Conservation (phyloP, 176 grass and related monocot species). For the Tuctoria greenei region DNA sequence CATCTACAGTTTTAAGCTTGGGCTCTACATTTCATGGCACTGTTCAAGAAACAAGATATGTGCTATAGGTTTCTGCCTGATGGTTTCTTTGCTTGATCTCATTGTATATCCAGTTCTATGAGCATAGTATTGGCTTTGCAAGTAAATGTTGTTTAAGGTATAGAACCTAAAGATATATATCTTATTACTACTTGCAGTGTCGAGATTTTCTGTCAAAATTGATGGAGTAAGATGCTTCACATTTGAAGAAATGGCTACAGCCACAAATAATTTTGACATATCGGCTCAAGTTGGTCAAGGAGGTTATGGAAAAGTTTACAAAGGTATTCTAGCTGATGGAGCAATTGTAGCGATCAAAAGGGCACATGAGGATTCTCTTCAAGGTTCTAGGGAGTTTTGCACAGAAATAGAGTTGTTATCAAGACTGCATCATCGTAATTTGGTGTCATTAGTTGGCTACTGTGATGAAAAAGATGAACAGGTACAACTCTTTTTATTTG, state of each 20-base stretch:
- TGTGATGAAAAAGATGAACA: slow-evolving; percentile 94
- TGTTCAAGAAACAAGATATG: not conserved
- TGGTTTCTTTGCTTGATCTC: not conserved
- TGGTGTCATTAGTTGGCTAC: slow-evolving; percentile 85
- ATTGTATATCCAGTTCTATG: slow-evolving; percentile 12
- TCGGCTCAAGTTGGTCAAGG: slow-evolving; percentile 85
- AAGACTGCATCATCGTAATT: slow-evolving; percentile 90
- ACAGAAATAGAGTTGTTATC: slow-evolving; percentile 95
- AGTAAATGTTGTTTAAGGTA: slow-evolving; percentile 7
- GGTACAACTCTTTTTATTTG: slow-evolving; percentile 48
- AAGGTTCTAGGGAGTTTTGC: slow-evolving; percentile 91
- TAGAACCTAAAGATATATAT: slow-evolving; percentile 18
- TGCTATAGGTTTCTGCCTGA: not conserved
- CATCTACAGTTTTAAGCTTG: not conserved
- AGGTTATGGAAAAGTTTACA: slow-evolving; percentile 93
- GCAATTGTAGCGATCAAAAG: slow-evolving; percentile 85
- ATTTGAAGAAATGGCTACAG: slow-evolving; percentile 74
- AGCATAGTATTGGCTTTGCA: not conserved
- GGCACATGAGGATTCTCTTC: slow-evolving; percentile 80
- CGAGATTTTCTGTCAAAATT: slow-evolving; percentile 71
- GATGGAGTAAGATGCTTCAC: slow-evolving; percentile 76
- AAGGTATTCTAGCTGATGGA: slow-evolving; percentile 75
- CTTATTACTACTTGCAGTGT: slow-evolving; percentile 47
- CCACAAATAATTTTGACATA: slow-evolving; percentile 69
- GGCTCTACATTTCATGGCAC: not conserved